These are phyloP conservation scores for Candida coquimbonensis DNA, from an alignment of 805 yeast genomes.

Conservation along the genomic window DNA sequence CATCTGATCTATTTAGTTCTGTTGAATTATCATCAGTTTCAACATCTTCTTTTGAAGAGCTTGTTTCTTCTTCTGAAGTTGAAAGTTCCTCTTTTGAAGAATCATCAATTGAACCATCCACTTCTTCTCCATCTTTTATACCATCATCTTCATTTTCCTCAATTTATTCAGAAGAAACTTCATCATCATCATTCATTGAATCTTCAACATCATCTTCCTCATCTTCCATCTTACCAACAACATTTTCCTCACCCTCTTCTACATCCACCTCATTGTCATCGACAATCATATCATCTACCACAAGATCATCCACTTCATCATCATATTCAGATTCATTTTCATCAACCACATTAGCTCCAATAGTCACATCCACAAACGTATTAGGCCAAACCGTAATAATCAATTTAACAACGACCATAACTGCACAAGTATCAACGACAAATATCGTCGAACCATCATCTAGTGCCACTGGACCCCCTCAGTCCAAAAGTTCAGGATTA, in stretches of 20 bases:
- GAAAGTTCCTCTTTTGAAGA: background rate
- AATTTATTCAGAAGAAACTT: background rate
- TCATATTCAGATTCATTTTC: background rate
- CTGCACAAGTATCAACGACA: slow-evolving; percentile 18
- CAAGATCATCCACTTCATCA: background rate
- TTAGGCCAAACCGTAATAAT: slow-evolving; percentile 15
- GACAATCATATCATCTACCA: background rate
- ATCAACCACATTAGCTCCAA: background rate
- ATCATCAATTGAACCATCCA: no score
- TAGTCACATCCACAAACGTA: slow-evolving; percentile 4
- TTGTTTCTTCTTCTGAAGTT: background rate
- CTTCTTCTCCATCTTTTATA: background rate
- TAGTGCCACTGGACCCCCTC: background rate
- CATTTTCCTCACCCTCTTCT: background rate
- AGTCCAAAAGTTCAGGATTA: slow-evolving; percentile 27
- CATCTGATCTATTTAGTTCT: background rate
- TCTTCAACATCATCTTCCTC: background rate
- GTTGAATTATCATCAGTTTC: slow-evolving; percentile 1
- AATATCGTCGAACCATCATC: slow-evolving; percentile 15
- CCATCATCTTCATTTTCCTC: background rate
- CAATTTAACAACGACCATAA: slow-evolving; percentile 15
- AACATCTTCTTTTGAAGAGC: background rate
- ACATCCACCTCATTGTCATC: background rate
- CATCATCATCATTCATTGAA: background rate
- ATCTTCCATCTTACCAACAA: background rate